Base-by-base conservation (phyloP, 2,329 filamentous ascomycete genomes). In the Ophiostoma tasmaniense region DNA sequence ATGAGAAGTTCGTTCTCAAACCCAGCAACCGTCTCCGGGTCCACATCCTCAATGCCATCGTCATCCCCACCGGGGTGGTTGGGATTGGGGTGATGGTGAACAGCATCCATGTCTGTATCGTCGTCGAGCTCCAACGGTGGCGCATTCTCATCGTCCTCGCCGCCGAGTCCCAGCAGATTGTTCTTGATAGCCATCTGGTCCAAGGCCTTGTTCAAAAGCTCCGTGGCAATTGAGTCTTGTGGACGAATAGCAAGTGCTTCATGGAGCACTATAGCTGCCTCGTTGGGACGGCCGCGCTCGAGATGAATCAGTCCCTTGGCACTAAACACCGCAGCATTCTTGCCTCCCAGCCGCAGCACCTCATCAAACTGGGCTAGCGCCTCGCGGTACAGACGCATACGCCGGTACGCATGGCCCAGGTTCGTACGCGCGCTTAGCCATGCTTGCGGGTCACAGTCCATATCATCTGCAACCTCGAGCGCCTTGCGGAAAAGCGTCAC, bases 351-450 rank as follows among this genome's bases (percentile, higher is more conserved):
- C 14, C 94, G 85, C 37, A 97, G 83, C 37, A 96, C 95, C 75
- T 93, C 89, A 72, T 97, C 91, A 74, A 97, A 98, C 75, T 94
- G 87, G 1, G 82, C 84, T 13, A 98, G 83, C 0, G 94, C 90
- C 67, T 90, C 87, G 37, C 89, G 84, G 73, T 89, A 88, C 69
- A 87, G 83, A 1, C 88, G 85, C 68, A 90, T 80, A 22, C 92
- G 88, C 67, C 95, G 87, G 72, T 93, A 89, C 0, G 94, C 90
- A 76, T 99, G 95, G 0, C 89, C 96, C 20, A 99, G 84, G 74
- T 99, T 99, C 3, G 91, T 91, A 52, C 93, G 87, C 0, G 91
- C 93, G 2, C 92, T 87, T 2, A 97, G 81, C 89, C 91, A 96
- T 1, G 94, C 91, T 65, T 87, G 85, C 0, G 91, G 87, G 71